These are phyloP conservation scores for Hymenoscyphus salicellus DNA, from an alignment of 2,329 filamentous ascomycete genomes.

Conservation along the genomic window DNA sequence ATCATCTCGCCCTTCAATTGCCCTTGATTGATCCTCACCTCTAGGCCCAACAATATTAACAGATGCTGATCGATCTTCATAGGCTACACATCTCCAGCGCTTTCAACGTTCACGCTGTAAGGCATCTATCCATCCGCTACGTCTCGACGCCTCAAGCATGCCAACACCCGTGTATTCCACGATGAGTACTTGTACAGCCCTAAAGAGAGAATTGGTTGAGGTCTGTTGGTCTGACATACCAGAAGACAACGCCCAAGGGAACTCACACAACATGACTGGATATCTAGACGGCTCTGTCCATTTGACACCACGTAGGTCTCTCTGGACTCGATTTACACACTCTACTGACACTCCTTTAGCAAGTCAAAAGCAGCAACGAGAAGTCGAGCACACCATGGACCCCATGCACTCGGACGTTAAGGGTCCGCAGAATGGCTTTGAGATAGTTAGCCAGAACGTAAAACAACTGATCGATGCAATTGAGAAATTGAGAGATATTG, in stretches of 20 bases:
- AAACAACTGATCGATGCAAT: too few relatives aligned
- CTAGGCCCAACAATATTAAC: neutral
- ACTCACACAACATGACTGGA: neutral
- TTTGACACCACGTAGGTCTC: too few relatives aligned
- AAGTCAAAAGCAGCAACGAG: too few relatives aligned
- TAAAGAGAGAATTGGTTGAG: conserved; percentile 15
- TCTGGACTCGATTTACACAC: too few relatives aligned
- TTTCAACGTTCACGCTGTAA: neutral
- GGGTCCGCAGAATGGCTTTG: too few relatives aligned
- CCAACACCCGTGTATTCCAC: conserved; percentile 17
- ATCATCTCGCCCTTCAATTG: neutral
- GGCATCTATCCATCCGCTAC: neutral
- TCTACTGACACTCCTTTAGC: too few relatives aligned
- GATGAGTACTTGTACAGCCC: conserved; percentile 12
- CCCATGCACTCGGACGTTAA: too few relatives aligned
- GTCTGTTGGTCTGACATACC: conserved; percentile 13
- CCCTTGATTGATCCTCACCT: neutral
- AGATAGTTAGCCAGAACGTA: too few relatives aligned
- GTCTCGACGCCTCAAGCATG: conserved; percentile 13
- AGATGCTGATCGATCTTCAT: neutral
- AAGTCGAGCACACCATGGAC: too few relatives aligned
- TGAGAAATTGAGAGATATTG: too few relatives aligned
- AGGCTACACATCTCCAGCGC: neutral
- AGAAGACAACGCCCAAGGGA: conserved; percentile 9
- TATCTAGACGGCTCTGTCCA: neutral